Percentiles rank a stretch among this genome's conserved stretches.
Conservation (phyloP, 192 early-diverging fungal genomes). For the Diversispora eburnea region DNA sequence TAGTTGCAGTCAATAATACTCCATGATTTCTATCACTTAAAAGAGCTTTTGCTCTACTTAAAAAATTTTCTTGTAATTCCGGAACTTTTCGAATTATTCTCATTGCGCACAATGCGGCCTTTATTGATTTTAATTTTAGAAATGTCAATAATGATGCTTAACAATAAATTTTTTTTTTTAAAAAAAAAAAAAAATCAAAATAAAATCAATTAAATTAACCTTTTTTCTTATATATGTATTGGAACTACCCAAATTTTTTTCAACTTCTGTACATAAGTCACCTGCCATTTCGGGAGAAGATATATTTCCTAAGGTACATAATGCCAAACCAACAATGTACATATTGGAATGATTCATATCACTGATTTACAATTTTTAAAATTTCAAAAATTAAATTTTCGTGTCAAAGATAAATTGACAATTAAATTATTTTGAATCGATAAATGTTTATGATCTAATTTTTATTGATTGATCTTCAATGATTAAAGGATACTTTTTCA, state of each 20-base stretch:
- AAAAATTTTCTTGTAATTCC: constrained; percentile 86
- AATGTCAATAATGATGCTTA: background rate
- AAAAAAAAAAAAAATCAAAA: too few relatives aligned
- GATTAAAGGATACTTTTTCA: constrained; percentile 78
- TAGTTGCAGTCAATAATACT: constrained; percentile 86
- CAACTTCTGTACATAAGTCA: constrained; percentile 91
- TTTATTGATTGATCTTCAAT: background rate
- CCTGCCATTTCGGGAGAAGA: constrained; percentile 94
- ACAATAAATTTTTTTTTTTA: background rate
- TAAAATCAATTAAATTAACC: constrained; percentile 44
- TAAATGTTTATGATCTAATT: background rate
- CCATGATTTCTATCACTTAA: constrained; percentile 94
- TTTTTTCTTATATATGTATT: constrained; percentile 97
- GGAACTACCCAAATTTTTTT: constrained; percentile 83
- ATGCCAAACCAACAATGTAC: constrained; percentile 94
- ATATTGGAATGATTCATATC: constrained; percentile 95
- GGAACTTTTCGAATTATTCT: constrained; percentile 90
- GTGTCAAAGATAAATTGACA: constrained; percentile 1
- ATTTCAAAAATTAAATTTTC: constrained; percentile 20
- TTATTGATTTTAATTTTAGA: background rate
- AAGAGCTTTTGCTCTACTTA: constrained; percentile 64
- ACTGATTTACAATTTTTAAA: constrained; percentile 41
- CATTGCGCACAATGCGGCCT: constrained; percentile 92
- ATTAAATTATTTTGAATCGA: background rate
- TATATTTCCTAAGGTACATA: constrained; percentile 95